Evolutionary conservation across 306 rosid genomes (phyloP), one percentile per base, ranked within the genome.

Genomic region (Quillaja saponaria): DNA sequence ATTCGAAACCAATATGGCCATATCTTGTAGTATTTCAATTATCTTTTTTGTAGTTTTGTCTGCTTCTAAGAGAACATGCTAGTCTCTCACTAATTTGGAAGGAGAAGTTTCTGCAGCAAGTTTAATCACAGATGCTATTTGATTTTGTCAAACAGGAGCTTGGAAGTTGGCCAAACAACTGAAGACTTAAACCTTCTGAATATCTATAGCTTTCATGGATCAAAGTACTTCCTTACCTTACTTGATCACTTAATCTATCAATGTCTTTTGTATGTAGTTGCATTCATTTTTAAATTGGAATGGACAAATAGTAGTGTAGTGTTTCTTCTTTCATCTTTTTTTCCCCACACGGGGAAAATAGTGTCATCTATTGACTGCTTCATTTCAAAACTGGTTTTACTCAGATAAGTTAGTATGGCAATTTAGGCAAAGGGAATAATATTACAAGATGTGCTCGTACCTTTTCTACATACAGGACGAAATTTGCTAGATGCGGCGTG

Each of bases 151-250:
- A 67, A 61, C 85, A 88, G 92, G 39, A 60, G 40, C 49, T 50
- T 16, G 60, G 64, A 72, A 55, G 59, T 39, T 55, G 38, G 66
- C 64, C 58, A 48, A 35, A 53, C 34, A 50, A 67, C 67, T 37
- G 17, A 33, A 76, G 73, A 72, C 60, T 67, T 59, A 34, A 48
- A 60, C 45, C 58, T 50, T 52, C 39, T 16, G 54, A 50, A 34
- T 63, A 72, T 25, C 61, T 64, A 39, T 20, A 12, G 63, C 72
- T 64, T 46, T 72, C 55, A 88, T 88, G 96, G 92, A 83, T 66
- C 86, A 78, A 72, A 86, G 96, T 88, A 72, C 49, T 54, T 34
- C 49, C 49, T 34, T 52, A 63, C 35, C 13, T 70, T 49, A 45
- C 25, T 17, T 54, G n/a, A 19, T 38, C 53, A 44, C 44, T 55